Percentiles rank a stretch among this genome's conserved stretches.
phyloP scores from a whole-genome alignment of 805 yeast genomes.

The Sugiyamaella boreocaroliniensis region DNA sequence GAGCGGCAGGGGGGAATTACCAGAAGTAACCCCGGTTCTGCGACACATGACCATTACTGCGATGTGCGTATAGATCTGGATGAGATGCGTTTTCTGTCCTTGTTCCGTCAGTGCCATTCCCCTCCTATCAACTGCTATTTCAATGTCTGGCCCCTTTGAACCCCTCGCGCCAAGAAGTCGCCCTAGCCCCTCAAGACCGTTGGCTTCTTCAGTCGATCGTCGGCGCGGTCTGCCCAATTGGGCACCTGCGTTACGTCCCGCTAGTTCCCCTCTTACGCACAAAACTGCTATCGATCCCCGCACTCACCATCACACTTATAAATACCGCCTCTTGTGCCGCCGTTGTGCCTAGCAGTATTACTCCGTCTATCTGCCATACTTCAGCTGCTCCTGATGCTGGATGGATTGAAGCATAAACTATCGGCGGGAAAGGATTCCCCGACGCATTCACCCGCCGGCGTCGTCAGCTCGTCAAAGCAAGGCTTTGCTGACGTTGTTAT shows the following conservation, averaged over 20 bases:
- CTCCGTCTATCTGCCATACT: too few species aligned
- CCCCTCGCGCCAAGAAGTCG: background rate
- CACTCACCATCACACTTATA: background rate
- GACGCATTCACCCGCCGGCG: background rate
- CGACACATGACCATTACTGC: too few species aligned
- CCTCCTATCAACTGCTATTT: too few species aligned
- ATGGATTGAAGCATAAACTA: background rate
- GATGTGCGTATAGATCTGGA: too few species aligned
- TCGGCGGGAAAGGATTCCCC: background rate
- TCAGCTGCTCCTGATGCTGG: constrained; percentile 2
- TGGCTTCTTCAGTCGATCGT: background rate
- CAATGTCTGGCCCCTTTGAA: background rate
- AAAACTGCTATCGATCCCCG: background rate
- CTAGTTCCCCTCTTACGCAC: background rate
- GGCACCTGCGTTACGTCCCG: background rate
- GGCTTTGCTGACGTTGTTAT: background rate
- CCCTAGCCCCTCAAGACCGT: background rate
- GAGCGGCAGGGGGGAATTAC: too few species aligned
- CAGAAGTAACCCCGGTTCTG: too few species aligned
- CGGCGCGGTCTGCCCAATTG: background rate
- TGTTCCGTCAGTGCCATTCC: too few species aligned
- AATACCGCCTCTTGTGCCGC: too few species aligned
- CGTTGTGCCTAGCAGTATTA: background rate
- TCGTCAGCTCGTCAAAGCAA: background rate
- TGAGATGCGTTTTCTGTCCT: too few species aligned